These are phyloP conservation scores for sorghum (Sorghum bicolor) DNA, from an alignment of 176 grass and related monocot genomes.

Conservation along the genomic window DNA sequence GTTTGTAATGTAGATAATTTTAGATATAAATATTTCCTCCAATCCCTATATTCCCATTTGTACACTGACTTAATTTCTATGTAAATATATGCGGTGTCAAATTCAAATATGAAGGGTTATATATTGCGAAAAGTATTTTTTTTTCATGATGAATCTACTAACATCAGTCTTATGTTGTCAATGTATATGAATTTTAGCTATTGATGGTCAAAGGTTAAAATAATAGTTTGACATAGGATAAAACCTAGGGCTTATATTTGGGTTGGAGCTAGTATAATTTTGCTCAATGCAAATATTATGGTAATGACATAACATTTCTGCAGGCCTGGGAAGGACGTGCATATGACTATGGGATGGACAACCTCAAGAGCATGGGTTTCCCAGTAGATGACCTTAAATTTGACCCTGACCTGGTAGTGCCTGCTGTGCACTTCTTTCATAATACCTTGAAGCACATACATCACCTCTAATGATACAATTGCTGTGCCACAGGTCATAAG, in stretches of 20 bases:
- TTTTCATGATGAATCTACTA: neutral
- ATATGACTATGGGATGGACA: conserved; percentile 99
- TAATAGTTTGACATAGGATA: neutral
- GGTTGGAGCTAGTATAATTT: neutral
- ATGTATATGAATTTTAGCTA: neutral
- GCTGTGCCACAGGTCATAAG: conserved; percentile 68
- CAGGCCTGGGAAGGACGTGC: conserved; percentile 98
- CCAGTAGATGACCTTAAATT: conserved; percentile 90
- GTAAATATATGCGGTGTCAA: neutral
- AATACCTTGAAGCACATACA: conserved; percentile 23
- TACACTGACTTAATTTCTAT: neutral
- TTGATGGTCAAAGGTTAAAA: neutral
- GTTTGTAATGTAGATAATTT: neutral
- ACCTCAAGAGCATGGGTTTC: conserved; percentile 84
- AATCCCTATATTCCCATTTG: neutral
- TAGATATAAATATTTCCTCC: neutral
- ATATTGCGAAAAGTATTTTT: neutral
- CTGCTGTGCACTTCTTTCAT: conserved; percentile 28
- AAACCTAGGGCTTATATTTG: neutral
- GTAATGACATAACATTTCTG: conserved; percentile 18
- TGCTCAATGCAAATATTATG: neutral
- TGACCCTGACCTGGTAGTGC: conserved; percentile 84
- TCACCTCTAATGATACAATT: conserved; percentile 9
- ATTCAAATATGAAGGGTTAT: neutral
- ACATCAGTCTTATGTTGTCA: neutral